Evolutionary conservation across 139 green algal species (phyloP), one percentile per base, ranked within the genome.

Genomic region (Nannochloris sp.): DNA sequence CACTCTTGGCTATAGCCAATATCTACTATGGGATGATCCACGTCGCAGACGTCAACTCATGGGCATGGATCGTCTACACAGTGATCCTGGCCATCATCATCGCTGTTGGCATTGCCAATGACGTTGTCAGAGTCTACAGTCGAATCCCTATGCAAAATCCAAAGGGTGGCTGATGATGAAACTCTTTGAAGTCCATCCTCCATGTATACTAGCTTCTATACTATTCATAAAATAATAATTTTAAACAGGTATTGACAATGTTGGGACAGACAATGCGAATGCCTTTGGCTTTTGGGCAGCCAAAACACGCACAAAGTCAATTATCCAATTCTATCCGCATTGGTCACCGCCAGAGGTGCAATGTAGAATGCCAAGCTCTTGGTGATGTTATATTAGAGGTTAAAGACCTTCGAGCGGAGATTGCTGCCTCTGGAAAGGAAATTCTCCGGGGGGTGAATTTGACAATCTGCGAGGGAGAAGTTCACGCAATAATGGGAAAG

Each of bases 401-500:
- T 5, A 80, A 81, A 55, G 77, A 79, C 68, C 68, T 96, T 9
- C n/a, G 76, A 20, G 89, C 89, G 9, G 87, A 85, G 31, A 85
- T 96, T 33, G 77, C 65, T 2, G 68, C 71, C 17, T 89, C 83
- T 0, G 89, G 79, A 2, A 74, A 90, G 71, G 65, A 90, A 49
- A 96, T 99, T 55, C 81, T 99, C 1, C 86, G 91, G 13, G 93
- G 93, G 48, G 88, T 99, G 1, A 85, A 92, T 67, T 64, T 99
- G 13, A 87, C 71, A 26, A 72, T 99, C n/a, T 65, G 78, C 5
- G 79, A 89, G 61, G 89, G 89, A 43, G 85, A 95, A 74, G 74
- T 91, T 29, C 92, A 98, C 68, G 93, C 93, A 17, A 96, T 99
- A 76, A 99, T 99, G 93, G 93, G 93, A 30, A 98, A 96, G 65